Conservation (phyloP, 1,139 yeast genomes). For the Yamadazyma spencermartinsiae region DNA sequence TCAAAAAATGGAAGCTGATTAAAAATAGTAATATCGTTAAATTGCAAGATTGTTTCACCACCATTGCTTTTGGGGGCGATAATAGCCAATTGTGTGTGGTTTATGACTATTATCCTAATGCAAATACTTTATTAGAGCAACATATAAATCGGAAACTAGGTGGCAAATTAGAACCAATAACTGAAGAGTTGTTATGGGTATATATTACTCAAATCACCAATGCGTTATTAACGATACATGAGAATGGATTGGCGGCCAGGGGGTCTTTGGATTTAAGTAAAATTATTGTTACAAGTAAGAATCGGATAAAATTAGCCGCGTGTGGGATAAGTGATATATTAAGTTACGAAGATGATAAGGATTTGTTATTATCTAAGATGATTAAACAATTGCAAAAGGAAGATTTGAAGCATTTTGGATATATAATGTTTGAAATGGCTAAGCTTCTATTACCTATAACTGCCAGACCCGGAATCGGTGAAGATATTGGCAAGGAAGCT, state of each 20-base stretch:
- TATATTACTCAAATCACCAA: constrained; percentile 72
- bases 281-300: constrained; percentile 69
- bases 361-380: constrained; percentile 16
- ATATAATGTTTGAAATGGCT: constrained; percentile 57
- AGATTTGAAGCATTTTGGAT: constrained; percentile 61
- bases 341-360: constrained; percentile 36
- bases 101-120: constrained; percentile 45
- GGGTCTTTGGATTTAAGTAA: constrained; percentile 61
- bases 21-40: constrained; percentile 60
- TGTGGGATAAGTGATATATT: constrained; percentile 75
- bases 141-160: constrained; percentile 35
- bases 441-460: constrained; percentile 38
- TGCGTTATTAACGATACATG: constrained; percentile 67
- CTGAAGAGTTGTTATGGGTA: constrained; percentile 72
- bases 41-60: constrained; percentile 81
- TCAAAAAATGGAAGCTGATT: constrained; percentile 49
- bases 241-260: constrained; percentile 61
- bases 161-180: constrained; percentile 45
- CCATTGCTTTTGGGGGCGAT: constrained; percentile 80
- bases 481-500: constrained; percentile 14
- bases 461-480: constrained; percentile 15
- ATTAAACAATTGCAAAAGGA: constrained; percentile 38
- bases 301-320: constrained; percentile 69
- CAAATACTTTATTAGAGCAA: constrained; percentile 33
- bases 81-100: constrained; percentile 42